Evolutionary conservation across 2,329 filamentous ascomycete species (phyloP), one percentile per base, ranked within the genome.

Genomic region (Monosporascus sp.): DNA sequence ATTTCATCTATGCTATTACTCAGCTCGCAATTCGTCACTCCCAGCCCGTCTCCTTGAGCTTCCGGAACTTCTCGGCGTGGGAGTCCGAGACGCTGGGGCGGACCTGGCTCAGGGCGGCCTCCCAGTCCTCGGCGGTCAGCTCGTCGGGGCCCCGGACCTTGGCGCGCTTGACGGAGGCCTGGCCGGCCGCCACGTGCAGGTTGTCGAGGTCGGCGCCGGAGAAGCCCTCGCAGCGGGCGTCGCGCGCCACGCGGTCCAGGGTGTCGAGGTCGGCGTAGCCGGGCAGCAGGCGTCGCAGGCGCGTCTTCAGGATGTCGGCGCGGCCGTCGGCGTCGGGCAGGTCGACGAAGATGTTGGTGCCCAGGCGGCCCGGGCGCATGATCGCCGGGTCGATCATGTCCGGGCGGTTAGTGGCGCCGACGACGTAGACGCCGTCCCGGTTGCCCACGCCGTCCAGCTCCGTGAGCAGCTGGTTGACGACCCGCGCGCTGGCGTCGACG

Each of bases 301-400:
- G 60, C 1, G 92, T 90, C 52, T 79, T 79, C 22, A 99, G 76
- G 56, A 99, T 99, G 53, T 95, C 91, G 0, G 89, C 88, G 15
- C 94, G 81, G 67, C 96, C 91, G 7, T 85, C 78, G 0, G 86
- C 77, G 26, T 84, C 86, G 0, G 94, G 94, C 0, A 97, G 74
- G 63, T 94, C 92, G 40, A 99, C 88, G 62, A 93, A 97, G 26
- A 97, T 79, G n/a, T 87, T 82, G 0, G 87, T 93, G 59, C 92
- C 93, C 1, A 99, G 79, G 26, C 94, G 86, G 1, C 94, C 94
- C 0, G 94, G 93, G 1, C 94, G 87, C 11, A 97, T 80, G 84
- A 99, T 96, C 1, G 94, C 94, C 2, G 90, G 86, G 68, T 99
- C 94, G 61, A 99, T 97, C 74, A 96, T 96, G 66, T 97, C 93